phyloP scores from a whole-genome alignment of 2,329 filamentous ascomycete species.

The Anthostomella pinea region DNA sequence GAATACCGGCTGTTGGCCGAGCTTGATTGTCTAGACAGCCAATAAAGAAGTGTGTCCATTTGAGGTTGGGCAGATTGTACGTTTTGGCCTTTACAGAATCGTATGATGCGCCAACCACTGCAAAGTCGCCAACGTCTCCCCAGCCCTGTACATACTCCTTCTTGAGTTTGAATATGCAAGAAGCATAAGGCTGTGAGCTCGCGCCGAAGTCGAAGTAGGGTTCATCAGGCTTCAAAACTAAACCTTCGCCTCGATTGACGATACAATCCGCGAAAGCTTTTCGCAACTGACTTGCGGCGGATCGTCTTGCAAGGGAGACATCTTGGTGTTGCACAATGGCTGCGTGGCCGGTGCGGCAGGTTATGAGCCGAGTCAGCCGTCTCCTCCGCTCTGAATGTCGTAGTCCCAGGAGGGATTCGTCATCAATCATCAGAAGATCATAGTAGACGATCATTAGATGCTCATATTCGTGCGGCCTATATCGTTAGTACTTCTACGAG shows the following conservation, averaged over 20 bases:
- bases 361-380: conserved; percentile 54
- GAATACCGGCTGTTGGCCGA: conserved; percentile 48
- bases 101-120: conserved; percentile 72
- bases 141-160: conserved; percentile 78
- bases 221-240: conserved; percentile 76
- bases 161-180: conserved; percentile 77
- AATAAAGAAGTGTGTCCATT: conserved; percentile 79
- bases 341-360: conserved; percentile 56
- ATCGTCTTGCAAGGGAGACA: conserved; percentile 60
- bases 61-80: conserved; percentile 51
- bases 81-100: conserved; percentile 60
- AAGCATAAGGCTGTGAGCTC: conserved; percentile 36
- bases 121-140: conserved; percentile 81
- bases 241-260: conserved; percentile 66
- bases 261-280: conserved; percentile 67
- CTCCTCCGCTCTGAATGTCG: conserved; percentile 59
- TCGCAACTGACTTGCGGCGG: conserved; percentile 54
- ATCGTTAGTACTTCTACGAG: no score
- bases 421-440: conserved; percentile 54
- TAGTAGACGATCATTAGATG: conserved; percentile 63
- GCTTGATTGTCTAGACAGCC: conserved; percentile 72
- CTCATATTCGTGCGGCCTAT: conserved; percentile 49
- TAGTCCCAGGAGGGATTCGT: conserved; percentile 47
- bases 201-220: conserved; percentile 66
- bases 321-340: conserved; percentile 64